Conservation (phyloP, 2,329 filamentous ascomycete species). For the Aureobasidium sp. region DNA sequence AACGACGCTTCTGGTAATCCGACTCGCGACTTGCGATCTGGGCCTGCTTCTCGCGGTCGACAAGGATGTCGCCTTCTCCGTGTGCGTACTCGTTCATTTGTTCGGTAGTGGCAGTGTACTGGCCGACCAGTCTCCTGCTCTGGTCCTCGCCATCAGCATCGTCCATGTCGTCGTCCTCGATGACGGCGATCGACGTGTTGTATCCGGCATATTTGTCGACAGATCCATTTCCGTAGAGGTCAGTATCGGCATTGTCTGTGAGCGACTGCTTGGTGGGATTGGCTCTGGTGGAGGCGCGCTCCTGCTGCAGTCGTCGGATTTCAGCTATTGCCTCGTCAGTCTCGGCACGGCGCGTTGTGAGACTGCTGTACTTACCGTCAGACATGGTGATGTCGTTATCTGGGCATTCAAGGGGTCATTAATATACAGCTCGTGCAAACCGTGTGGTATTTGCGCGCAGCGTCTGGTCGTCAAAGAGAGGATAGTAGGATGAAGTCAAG, state of each 20-base stretch:
- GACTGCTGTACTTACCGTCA: slow-evolving; percentile 6
- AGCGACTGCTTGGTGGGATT: slow-evolving; percentile 83
- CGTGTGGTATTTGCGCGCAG: background rate
- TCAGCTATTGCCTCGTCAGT: slow-evolving; percentile 13
- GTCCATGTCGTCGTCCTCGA: slow-evolving; percentile 73
- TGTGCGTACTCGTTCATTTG: slow-evolving; percentile 92
- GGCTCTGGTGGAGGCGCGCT: slow-evolving; percentile 82
- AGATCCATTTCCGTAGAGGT: slow-evolving; percentile 70
- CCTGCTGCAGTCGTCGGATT: slow-evolving; percentile 65
- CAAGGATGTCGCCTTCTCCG: slow-evolving; percentile 82
- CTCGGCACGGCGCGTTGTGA: background rate
- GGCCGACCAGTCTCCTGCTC: slow-evolving; percentile 75
- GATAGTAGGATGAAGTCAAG: background rate
- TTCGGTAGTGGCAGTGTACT: slow-evolving; percentile 87
- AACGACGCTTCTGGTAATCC: slow-evolving; percentile 93
- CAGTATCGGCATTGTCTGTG: slow-evolving; percentile 80
- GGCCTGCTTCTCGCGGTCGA: slow-evolving; percentile 79
- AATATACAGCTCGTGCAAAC: slow-evolving; percentile 7
- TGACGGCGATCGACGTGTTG: slow-evolving; percentile 76
- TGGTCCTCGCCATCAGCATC: slow-evolving; percentile 59
- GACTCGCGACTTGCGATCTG: slow-evolving; percentile 90
- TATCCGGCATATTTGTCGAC: slow-evolving; percentile 82
- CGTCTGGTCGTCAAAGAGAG: background rate
- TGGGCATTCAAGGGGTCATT: slow-evolving; percentile 7
- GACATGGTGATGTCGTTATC: slow-evolving; percentile 12